These are phyloP conservation scores for Pleurotus cornucopiae DNA, from an alignment of 768 basidiomycete species.

Conservation along the genomic window DNA sequence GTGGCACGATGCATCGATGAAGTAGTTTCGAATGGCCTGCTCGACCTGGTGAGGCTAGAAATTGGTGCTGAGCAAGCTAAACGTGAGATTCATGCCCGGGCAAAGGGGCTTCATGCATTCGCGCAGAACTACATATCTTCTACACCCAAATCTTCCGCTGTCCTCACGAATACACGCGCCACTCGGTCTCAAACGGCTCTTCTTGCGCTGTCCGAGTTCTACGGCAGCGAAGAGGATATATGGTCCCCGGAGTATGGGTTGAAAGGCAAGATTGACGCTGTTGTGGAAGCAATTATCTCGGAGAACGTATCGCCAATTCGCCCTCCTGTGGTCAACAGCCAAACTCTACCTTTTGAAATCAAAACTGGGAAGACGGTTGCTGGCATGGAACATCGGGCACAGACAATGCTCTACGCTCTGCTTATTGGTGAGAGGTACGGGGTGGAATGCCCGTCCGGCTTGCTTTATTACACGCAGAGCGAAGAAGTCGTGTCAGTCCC, in stretches of 20 bases:
- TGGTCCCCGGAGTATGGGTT: slow-evolving; percentile 95
- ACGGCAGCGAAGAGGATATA: slow-evolving; percentile 95
- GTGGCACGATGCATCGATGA: slow-evolving; percentile 58
- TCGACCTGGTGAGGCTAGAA: slow-evolving; percentile 59
- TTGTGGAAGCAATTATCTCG: slow-evolving; percentile 63
- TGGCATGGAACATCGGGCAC: slow-evolving; percentile 92
- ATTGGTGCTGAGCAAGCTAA: slow-evolving; percentile 59
- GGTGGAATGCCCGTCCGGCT: slow-evolving; percentile 70
- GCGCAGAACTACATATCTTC: slow-evolving; percentile 61
- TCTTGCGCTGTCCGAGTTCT: slow-evolving; percentile 69
- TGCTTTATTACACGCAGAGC: slow-evolving; percentile 92
- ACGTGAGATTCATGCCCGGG: slow-evolving; percentile 55
- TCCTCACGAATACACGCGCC: slow-evolving; percentile 66
- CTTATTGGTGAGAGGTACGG: slow-evolving; percentile 91
- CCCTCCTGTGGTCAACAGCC: slow-evolving; percentile 17
- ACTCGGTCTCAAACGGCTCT: slow-evolving; percentile 41
- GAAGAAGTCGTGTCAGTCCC: slow-evolving; percentile 85
- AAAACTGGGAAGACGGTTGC: slow-evolving; percentile 82
- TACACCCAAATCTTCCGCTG: slow-evolving; percentile 62
- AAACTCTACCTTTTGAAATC: slow-evolving; percentile 79
- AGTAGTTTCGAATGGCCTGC: slow-evolving; percentile 47
- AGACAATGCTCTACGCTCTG: slow-evolving; percentile 95
- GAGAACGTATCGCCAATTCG: slow-evolving; percentile 29
- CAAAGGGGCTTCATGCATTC: slow-evolving; percentile 63
- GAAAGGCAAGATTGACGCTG: slow-evolving; percentile 94